Evolutionary conservation across 2,329 filamentous ascomycete genomes (phyloP).

Genomic region (Penicillium sp.): DNA sequence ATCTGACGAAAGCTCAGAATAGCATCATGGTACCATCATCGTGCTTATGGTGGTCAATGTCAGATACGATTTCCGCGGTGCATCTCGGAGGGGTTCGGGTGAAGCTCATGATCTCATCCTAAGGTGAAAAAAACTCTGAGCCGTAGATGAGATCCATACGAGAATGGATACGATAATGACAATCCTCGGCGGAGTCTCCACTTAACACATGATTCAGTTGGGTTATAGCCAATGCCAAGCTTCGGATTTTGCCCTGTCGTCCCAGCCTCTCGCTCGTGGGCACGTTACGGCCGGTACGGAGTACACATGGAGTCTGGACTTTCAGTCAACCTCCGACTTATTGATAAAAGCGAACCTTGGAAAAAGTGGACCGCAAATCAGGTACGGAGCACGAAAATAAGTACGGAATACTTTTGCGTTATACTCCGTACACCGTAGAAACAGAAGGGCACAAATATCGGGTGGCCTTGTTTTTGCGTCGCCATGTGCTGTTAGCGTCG

Average conservation of each 20-base stretch:
- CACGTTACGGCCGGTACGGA: not conserved
- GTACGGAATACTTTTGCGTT: no score
- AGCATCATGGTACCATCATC: not conserved
- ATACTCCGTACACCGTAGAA: no score
- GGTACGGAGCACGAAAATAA: not conserved
- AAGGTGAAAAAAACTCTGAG: conserved; percentile 1
- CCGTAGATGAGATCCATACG: not conserved
- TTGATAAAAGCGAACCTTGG: not conserved
- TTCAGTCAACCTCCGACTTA: not conserved
- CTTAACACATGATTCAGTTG: not conserved
- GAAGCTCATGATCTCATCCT: not conserved
- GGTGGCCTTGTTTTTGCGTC: not conserved
- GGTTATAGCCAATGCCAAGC: not conserved
- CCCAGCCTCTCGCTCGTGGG: not conserved
- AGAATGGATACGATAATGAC: not conserved
- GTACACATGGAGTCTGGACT: not conserved
- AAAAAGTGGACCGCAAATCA: not conserved
- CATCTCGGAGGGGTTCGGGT: not conserved
- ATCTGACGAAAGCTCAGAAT: not conserved
- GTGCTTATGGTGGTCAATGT: not conserved
- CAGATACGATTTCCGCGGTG: not conserved
- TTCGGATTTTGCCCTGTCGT: not conserved
- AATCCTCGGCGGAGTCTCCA: not conserved
- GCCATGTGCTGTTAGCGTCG: not conserved
- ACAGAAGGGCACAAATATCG: not conserved